Conservation (phyloP, 2,329 filamentous ascomycete species). For the Arthrinium phaeospermum region DNA sequence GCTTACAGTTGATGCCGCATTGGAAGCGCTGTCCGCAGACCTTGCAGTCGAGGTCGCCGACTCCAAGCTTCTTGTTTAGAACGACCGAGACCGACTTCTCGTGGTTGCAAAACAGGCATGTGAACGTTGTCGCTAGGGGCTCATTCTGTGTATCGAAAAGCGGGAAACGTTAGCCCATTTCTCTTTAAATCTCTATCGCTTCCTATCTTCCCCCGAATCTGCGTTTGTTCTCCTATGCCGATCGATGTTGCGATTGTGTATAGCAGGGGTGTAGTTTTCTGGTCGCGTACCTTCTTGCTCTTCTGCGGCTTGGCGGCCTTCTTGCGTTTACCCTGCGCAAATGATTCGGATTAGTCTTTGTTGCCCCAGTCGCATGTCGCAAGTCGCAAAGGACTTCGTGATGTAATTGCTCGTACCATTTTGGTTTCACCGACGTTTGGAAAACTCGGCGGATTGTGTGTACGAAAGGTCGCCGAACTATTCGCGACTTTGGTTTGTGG, state of each 20-base stretch:
- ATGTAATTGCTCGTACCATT: not conserved
- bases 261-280: not conserved
- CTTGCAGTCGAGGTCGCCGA: slow-evolving; percentile 87
- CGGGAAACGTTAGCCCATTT: slow-evolving; percentile 4
- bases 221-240: not conserved
- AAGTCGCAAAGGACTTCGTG: not conserved
- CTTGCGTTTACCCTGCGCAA: slow-evolving; percentile 82
- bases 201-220: not conserved
- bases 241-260: not conserved
- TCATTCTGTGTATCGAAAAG: slow-evolving; percentile 58
- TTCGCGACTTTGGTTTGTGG: slow-evolving; percentile 6
- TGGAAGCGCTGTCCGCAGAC: slow-evolving; percentile 94
- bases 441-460: not conserved
- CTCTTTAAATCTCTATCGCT: not conserved
- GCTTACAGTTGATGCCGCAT: slow-evolving; percentile 84
- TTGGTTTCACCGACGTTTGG: slow-evolving; percentile 1
- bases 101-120: slow-evolving; percentile 98
- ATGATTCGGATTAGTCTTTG: not conserved
- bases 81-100: slow-evolving; percentile 91
- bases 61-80: slow-evolving; percentile 89
- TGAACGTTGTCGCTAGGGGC: slow-evolving; percentile 81
- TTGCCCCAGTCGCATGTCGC: not conserved
- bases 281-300: slow-evolving; percentile 73
- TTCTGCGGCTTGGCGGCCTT: slow-evolving; percentile 79
- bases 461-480: not conserved